A percentile compares a stretch with the other conserved stretches of the same genome.
phyloP scores from a whole-genome alignment of 345 rosid species.

The Cardiospermum halicacabum region DNA sequence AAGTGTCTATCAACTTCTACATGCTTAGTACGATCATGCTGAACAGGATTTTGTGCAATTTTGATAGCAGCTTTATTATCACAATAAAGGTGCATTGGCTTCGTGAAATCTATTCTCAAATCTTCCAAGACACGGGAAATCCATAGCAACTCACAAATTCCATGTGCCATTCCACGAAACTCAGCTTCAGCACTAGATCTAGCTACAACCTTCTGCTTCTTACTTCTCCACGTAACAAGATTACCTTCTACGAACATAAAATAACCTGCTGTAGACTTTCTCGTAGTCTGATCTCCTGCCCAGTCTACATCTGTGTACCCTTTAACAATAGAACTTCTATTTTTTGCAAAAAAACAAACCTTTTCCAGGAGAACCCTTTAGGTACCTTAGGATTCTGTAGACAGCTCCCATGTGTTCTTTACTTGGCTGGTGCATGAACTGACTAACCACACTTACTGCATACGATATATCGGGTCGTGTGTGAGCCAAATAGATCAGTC shows the following conservation, averaged over 20 bases:
- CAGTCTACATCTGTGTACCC: background rate
- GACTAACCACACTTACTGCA: background rate
- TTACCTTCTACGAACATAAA: background rate
- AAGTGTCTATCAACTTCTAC: too few relatives aligned
- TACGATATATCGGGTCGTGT: too few relatives aligned
- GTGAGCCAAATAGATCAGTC: too few relatives aligned
- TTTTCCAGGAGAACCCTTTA: background rate
- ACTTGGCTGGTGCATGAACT: constrained; percentile 1
- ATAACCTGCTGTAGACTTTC: background rate
- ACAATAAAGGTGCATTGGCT: background rate
- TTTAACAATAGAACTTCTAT: too few relatives aligned
- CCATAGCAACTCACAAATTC: background rate
- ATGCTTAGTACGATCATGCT: too few relatives aligned
- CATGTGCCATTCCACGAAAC: background rate
- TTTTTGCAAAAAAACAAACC: background rate
- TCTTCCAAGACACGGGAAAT: background rate
- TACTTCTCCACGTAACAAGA: background rate
- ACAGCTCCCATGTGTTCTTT: background rate
- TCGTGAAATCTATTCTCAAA: background rate
- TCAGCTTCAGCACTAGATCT: background rate
- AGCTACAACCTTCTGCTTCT: background rate
- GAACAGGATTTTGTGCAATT: too few relatives aligned
- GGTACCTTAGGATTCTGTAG: background rate
- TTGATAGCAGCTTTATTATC: background rate
- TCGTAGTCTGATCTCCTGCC: background rate